Conservation (phyloP, 208 protist species). For the Crithidia sp. region DNA sequence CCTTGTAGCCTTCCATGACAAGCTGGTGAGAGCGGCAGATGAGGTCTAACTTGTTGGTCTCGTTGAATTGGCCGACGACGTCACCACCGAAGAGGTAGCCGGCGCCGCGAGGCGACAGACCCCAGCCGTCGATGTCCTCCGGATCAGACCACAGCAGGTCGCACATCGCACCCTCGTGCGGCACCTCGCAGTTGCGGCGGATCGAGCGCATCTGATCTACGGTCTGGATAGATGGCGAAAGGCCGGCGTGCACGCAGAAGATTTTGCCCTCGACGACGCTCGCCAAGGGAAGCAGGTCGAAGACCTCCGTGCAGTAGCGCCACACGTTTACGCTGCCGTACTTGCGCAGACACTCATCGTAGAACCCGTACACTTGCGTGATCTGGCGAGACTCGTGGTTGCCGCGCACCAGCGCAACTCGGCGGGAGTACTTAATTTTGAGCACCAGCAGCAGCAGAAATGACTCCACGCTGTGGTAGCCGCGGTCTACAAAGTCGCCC, state of each 20-base stretch:
- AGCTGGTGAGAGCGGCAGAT: slow-evolving; percentile 96
- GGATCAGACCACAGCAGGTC: slow-evolving; percentile 99
- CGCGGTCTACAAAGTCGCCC: slow-evolving; percentile 99
- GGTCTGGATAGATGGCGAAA: slow-evolving; percentile 98
- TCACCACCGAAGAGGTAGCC: slow-evolving; percentile 99
- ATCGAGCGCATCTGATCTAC: slow-evolving; percentile 96
- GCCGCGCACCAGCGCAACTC: slow-evolving; percentile 96
- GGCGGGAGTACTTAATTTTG: slow-evolving; percentile 96
- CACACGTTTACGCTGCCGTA: slow-evolving; percentile 99
- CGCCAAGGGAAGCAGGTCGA: slow-evolving; percentile 99
- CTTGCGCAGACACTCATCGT: slow-evolving; percentile 99
- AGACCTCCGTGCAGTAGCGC: slow-evolving; percentile 99
- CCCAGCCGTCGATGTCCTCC: slow-evolving; percentile 96
- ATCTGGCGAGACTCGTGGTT: slow-evolving; percentile 97
- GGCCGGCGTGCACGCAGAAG: slow-evolving; percentile 99
- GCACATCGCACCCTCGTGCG: slow-evolving; percentile 99
- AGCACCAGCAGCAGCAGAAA: slow-evolving; percentile 98
- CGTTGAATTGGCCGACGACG: slow-evolving; percentile 95
- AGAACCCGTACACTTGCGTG: slow-evolving; percentile 99
- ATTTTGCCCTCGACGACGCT: slow-evolving; percentile 98
- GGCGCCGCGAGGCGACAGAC: slow-evolving; percentile 97
- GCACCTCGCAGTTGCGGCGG: slow-evolving; percentile 97
- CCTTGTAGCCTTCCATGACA: slow-evolving; percentile 96
- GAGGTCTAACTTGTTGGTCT: slow-evolving; percentile 94
- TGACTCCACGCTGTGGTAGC: slow-evolving; percentile 98